A percentile compares a stretch with the other conserved stretches of the same genome.
Evolutionary conservation across 75 land plant genomes (phyloP).

Genomic region (Pinus taeda): DNA sequence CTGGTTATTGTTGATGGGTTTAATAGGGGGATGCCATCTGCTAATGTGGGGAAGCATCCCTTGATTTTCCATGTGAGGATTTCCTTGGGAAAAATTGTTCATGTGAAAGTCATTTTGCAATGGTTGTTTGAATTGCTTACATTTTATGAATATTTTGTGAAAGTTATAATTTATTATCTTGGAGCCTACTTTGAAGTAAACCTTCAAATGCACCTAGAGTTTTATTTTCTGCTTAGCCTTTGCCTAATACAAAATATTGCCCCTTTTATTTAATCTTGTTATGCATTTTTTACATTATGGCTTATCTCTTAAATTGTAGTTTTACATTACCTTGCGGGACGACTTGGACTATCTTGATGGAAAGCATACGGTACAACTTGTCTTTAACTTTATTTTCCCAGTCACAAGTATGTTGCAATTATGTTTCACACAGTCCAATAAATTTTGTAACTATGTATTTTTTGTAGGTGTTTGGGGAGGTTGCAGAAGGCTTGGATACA

Average conservation of each 20-base stretch:
- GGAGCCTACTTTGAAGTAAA: neutral
- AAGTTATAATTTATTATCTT: too few relatives aligned
- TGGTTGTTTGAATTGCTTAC: too few relatives aligned
- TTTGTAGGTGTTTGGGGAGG: constrained; percentile 87
- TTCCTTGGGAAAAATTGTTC: too few relatives aligned
- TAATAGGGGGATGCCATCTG: too few relatives aligned
- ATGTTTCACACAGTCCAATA: neutral
- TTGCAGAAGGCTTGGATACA: constrained; percentile 87
- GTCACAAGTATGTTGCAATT: neutral
- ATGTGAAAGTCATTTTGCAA: too few relatives aligned
- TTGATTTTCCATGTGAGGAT: too few relatives aligned
- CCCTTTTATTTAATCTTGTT: neutral
- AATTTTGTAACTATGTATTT: neutral
- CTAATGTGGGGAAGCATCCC: too few relatives aligned
- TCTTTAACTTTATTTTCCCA: constrained; percentile 4
- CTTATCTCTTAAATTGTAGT: constrained; percentile 43
- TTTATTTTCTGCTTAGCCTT: neutral
- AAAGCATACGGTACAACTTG: constrained; percentile 85
- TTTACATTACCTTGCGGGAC: constrained; percentile 86
- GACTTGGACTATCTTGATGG: constrained; percentile 97
- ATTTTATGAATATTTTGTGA: too few relatives aligned
- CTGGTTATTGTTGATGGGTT: too few relatives aligned
- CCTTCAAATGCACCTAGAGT: neutral
- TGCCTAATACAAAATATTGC: neutral
- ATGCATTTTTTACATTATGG: neutral